A percentile compares a stretch with the other conserved stretches of the same genome.
phyloP scores from a whole-genome alignment of 192 early-diverging fungal genomes.

The Entophlyctis luteolus region DNA sequence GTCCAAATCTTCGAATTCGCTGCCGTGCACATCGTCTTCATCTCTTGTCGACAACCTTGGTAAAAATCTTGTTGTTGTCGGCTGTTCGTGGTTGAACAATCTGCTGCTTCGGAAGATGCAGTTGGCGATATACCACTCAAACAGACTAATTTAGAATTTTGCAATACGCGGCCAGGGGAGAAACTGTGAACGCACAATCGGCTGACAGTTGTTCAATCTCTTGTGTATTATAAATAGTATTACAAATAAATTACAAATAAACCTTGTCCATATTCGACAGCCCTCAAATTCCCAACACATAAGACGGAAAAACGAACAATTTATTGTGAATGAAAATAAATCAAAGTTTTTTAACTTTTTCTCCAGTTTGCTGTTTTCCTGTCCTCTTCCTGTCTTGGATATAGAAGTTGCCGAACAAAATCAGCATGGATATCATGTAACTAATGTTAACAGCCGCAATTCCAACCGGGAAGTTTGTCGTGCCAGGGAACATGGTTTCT shows the following conservation, averaged over 20 bases:
- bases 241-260: too few species aligned
- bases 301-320: too few species aligned
- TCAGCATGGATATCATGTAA: constrained; percentile 67
- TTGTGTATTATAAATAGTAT: too few species aligned
- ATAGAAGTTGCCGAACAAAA: constrained; percentile 62
- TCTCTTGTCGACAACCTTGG: too few species aligned
- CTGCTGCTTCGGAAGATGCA: constrained; percentile 79
- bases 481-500: constrained; percentile 28
- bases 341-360: neutral
- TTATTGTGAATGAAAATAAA: too few species aligned
- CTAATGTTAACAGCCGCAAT: constrained; percentile 47
- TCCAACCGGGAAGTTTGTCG: constrained; percentile 26
- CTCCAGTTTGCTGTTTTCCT: neutral
- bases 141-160: constrained; percentile 52
- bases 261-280: too few species aligned
- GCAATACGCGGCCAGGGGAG: too few species aligned
- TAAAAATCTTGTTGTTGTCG: constrained; percentile 77
- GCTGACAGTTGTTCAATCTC: too few species aligned
- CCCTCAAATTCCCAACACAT: too few species aligned
- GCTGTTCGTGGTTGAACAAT: constrained; percentile 70
- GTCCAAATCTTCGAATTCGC: constrained; percentile 70
- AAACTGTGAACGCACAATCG: too few species aligned
- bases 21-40: constrained; percentile 52
- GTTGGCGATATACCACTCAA: constrained; percentile 95
- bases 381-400: constrained; percentile 21